Evolutionary conservation across 768 basidiomycete species (phyloP).

Genomic region (Amanita subjunquillea): DNA sequence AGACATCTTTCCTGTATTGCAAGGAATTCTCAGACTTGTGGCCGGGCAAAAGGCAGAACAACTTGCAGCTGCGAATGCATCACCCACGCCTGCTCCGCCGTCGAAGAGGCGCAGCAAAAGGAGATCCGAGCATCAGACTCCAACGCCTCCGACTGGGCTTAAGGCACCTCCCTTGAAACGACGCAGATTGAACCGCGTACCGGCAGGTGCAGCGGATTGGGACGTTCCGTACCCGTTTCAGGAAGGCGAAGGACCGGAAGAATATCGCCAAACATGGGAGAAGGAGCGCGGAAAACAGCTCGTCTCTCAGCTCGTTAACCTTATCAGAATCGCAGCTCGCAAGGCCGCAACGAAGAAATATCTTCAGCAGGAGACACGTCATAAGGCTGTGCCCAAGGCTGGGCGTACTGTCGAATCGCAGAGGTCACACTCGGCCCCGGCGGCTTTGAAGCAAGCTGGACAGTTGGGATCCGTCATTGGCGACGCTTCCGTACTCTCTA

Average conservation of each 20-base stretch:
- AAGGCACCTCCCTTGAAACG: conserved; percentile 32
- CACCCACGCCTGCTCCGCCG: conserved; percentile 8
- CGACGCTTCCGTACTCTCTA: neutral
- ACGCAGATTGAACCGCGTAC: conserved; percentile 55
- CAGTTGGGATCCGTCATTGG: conserved; percentile 1
- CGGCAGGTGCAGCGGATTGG: conserved; percentile 77
- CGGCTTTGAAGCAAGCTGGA: neutral
- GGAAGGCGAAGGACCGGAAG: conserved; percentile 58
- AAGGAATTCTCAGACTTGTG: conserved; percentile 50
- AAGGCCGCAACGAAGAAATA: conserved; percentile 53
- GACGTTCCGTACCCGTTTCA: conserved; percentile 74
- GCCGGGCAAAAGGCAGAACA: conserved; percentile 20
- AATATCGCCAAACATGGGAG: conserved; percentile 60
- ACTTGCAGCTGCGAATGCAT: neutral
- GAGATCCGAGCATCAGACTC: neutral
- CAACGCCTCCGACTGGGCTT: neutral
- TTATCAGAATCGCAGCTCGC: conserved; percentile 50
- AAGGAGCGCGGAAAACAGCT: conserved; percentile 52
- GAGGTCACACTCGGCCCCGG: neutral
- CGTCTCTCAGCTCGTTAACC: conserved; percentile 45
- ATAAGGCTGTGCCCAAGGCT: neutral
- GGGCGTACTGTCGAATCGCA: neutral
- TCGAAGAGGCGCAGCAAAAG: neutral
- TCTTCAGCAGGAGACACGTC: conserved; percentile 13
- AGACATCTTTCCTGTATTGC: conserved; percentile 57